A percentile compares a stretch with the other conserved stretches of the same genome.
Conservation (phyloP, 192 early-diverging fungal species). For the Backusella westeae region DNA sequence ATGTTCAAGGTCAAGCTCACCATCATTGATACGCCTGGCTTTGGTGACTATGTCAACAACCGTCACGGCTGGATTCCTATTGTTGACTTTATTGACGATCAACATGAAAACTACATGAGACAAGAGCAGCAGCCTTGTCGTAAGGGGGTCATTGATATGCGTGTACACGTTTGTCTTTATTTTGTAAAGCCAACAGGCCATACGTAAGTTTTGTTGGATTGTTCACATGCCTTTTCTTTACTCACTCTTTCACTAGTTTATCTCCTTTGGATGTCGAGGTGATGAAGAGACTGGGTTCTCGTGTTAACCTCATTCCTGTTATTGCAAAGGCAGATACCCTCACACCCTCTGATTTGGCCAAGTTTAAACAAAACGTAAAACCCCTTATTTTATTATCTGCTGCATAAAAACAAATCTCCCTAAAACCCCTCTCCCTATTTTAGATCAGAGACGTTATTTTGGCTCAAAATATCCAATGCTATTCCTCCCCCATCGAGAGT, state of each 20-base stretch:
- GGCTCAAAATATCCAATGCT: conserved; percentile 84
- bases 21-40: conserved; percentile 97
- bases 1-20: conserved; percentile 91
- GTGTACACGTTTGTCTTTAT: conserved; percentile 93
- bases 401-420: neutral
- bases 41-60: conserved; percentile 98
- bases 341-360: conserved; percentile 77
- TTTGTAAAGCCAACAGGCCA: conserved; percentile 98
- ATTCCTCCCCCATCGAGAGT: conserved; percentile 76
- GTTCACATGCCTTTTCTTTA: too few relatives aligned
- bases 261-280: conserved; percentile 89
- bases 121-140: conserved; percentile 90
- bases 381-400: conserved; percentile 15
- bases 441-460: conserved; percentile 78
- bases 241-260: conserved; percentile 39
- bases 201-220: conserved; percentile 47
- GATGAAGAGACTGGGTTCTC: conserved; percentile 90
- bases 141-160: conserved; percentile 88
- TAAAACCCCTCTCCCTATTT: neutral
- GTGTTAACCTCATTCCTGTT: conserved; percentile 93
- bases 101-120: conserved; percentile 87
- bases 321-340: conserved; percentile 93
- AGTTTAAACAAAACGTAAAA: conserved; percentile 81
- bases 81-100: conserved; percentile 91
- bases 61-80: conserved; percentile 96